Evolutionary conservation across 768 basidiomycete genomes (phyloP), one percentile per base, ranked within the genome.

Genomic region (Pleurotus pulmonarius): DNA sequence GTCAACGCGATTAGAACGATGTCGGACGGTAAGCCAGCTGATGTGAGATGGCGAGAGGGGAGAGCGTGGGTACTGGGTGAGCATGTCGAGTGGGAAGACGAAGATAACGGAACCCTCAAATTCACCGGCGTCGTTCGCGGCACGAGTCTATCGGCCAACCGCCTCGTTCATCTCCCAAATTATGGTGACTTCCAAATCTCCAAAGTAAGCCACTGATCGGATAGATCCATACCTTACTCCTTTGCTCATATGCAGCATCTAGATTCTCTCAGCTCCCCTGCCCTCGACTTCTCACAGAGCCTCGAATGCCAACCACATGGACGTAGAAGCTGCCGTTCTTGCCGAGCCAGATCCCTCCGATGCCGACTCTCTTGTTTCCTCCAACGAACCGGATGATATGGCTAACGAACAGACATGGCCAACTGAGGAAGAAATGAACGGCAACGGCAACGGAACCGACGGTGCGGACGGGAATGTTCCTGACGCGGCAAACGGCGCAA

Each of bases 361-460:
- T 1, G 90, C 88, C 0, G 95, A 98, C 69, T 94, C 94, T 5
- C 73, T 98, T 48, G 81, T 91, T 11, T 94, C 93, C 1, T 87
- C 82, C 49, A 94, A 96, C 67, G 85, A 90, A 20, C 91, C 89
- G 3, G 94, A 98, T 64, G 87, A 92, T 56, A 80, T 97, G 70
- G 84, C 80, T 37, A 97, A 96, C 67, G 96, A 99, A 64, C 96
- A 99, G 69, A 99, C 96, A 0, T 98, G 96, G 95, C 96, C 96
- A 0, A 96, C 94, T 0, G 94, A 98, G 68, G 96, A 98, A 65
- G 96, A 98, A 68, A 92, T 98, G 87, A 75, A 74, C 18, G 13
- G 11, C 24, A 18, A 3, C 16, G 38, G 16, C 20, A 25, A 20
- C 39, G 80, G 71, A 5, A 72, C 60, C 3, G 68, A 60, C 3